Evolutionary conservation across 495 filamentous ascomycete species (phyloP), one percentile per base, ranked within the genome.

Genomic region (Penicillium diatomitis): DNA sequence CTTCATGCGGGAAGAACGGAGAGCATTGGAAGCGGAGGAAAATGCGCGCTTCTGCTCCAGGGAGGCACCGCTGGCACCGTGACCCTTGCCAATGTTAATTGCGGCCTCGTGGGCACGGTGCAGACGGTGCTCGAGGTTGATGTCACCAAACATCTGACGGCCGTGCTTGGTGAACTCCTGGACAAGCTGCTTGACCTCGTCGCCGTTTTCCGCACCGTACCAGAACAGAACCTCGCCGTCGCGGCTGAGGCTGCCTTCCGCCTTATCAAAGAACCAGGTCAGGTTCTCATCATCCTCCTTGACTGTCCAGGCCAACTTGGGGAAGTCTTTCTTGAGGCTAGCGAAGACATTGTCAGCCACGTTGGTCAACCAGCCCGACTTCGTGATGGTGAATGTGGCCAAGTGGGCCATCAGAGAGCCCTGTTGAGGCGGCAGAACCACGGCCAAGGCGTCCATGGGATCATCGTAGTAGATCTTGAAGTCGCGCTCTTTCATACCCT

Each of bases 261-360:
- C 86, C 75, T 96, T 96, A 70, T 95, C 91, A 53, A 94, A 96
- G 74, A 97, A 97, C 92, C 92, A 98, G 30, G 87, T 89, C 58
- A 98, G 75, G 65, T 97, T 97, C 77, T 97, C 94, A 53, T 98
- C 92, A 51, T 92, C 87, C 57, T 89, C 85, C 71, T 88, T 90
- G 38, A 96, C 92, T n/a, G 89, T 95, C 91, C 92, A 98, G 33
- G 90, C 83, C 46, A 97, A 79, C 70, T 84, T 90, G 51, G 87
- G 82, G 63, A 88, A 87, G 58, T 96, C 90, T 68, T 91, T 94
- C 73, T 90, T 88, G 61, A 98, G 85, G 46, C 85, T 81, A 43
- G 86, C 83, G 65, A 98, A 96, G 44, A 97, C 86, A 63, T 98
- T 98, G 65, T 98, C 92, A n/a, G 91, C 87, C 31, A 96, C 83